phyloP scores from a whole-genome alignment of 495 filamentous ascomycete species.

The Xeromyces bisporus region DNA sequence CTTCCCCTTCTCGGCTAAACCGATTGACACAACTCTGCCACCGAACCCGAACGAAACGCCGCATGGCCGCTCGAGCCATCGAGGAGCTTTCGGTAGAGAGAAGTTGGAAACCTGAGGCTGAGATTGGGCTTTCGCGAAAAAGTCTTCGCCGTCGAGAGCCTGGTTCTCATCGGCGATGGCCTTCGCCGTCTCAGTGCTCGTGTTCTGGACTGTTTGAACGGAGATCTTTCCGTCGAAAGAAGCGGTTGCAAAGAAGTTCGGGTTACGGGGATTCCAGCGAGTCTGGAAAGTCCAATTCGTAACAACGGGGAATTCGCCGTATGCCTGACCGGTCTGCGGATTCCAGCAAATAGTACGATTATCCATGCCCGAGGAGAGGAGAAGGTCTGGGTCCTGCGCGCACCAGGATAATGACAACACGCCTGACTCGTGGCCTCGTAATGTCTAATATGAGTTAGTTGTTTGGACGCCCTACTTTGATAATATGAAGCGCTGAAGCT shows the following conservation, averaged over 20 bases:
- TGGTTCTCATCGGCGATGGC: conserved; percentile 42
- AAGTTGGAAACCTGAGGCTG: conserved; percentile 82
- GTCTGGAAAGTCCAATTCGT: conserved; percentile 98
- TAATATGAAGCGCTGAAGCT: conserved; percentile 2
- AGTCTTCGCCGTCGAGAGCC: conserved; percentile 78
- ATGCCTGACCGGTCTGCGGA: conserved; percentile 67
- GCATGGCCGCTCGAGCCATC: conserved; percentile 74
- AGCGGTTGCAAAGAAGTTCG: conserved; percentile 77
- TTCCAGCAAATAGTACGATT: conserved; percentile 95
- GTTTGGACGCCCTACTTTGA: background rate
- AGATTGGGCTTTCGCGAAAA: conserved; percentile 84
- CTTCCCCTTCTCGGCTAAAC: conserved; percentile 39
- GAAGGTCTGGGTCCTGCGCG: conserved; percentile 70
- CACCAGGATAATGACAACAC: conserved; percentile 96
- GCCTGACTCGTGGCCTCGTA: conserved; percentile 80
- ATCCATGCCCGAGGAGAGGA: conserved; percentile 93
- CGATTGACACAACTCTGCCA: conserved; percentile 74
- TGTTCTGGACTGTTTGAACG: conserved; percentile 85
- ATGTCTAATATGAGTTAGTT: conserved; percentile 27
- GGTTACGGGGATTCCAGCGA: conserved; percentile 85
- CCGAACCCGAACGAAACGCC: conserved; percentile 92
- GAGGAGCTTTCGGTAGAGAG: conserved; percentile 68
- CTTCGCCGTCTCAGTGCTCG: conserved; percentile 35
- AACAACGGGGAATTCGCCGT: conserved; percentile 89
- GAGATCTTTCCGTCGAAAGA: conserved; percentile 93